Base-by-base conservation (phyloP, 2,329 filamentous ascomycete species). In the Apiospora koreana region DNA sequence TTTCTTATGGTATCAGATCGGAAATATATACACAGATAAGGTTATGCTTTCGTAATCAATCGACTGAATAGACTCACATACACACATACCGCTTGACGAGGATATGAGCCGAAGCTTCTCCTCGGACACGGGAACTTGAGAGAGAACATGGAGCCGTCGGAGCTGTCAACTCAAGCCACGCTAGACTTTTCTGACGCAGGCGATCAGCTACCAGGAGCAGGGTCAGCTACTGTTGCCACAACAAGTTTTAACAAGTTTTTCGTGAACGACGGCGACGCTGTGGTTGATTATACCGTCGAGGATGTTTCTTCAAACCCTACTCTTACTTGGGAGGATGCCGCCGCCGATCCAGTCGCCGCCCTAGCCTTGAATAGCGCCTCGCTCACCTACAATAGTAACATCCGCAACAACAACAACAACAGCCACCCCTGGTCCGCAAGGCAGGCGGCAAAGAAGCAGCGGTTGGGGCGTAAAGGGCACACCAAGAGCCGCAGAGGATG, bases 401-500 rank as follows among this genome's bases (percentile, higher is more conserved):
- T n/a, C n/a, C n/a, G n/a, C n/a, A n/a, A n/a, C n/a, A n/a, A n/a
- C n/a, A n/a, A n/a, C n/a, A n/a, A n/a, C n/a, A n/a, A n/a, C 41
- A 43, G 1, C 41, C 12, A 42, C 62, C 21, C 41, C 3, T 65
- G 25, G 38, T 64, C 69, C 35, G 70, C 41, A 46, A 69, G 69
- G 18, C 71, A 69, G 43, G 68, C 69, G 25, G 69, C 62, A 43
- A 77, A 77, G 67, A 83, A 78, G 74, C 82, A 82, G 73, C 81
- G 83, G 62, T 73, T 86, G 35, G 87, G 88, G 77, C 81, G 90
- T 69, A 85, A 88, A 72, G 89, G 90, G 0, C 90, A 92, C 73
- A 91, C 88, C 14, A 92, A 92, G 78, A 91, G 88, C 67, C 85
- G 90, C 31, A 83, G 86, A 21, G 90, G 90, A 10, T 92, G 90